Conservation (phyloP, 164 flowering plant genomes). For the Vitis riparia region DNA sequence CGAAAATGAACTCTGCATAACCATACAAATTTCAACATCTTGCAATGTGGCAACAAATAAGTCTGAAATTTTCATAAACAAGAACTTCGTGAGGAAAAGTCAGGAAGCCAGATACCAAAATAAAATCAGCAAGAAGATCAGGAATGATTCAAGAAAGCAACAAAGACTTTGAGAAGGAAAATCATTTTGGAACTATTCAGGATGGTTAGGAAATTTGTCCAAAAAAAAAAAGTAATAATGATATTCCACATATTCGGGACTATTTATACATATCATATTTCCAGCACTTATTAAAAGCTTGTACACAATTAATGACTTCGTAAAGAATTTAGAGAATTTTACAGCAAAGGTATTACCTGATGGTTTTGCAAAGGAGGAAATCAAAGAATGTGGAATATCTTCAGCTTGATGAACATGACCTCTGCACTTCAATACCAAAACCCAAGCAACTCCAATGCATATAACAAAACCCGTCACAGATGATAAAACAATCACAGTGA, state of each 20-base stretch:
- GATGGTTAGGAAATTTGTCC: not conserved
- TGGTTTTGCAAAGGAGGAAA: conserved; percentile 28
- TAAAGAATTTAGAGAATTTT: no score
- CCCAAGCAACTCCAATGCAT: conserved; percentile 33
- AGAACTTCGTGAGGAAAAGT: not conserved
- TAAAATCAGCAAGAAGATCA: not conserved
- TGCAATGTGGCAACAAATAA: not conserved
- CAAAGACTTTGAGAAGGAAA: no score
- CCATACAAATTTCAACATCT: not conserved
- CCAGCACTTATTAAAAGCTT: no score
- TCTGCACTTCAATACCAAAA: conserved; percentile 34
- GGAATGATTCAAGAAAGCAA: not conserved
- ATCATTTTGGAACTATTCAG: no score
- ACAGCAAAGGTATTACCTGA: conserved; percentile 24
- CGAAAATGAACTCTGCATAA: conserved; percentile 2
- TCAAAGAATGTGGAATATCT: conserved; percentile 19
- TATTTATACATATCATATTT: no score
- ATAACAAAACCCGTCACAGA: conserved; percentile 37
- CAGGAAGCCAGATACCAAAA: not conserved
- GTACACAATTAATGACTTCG: no score
- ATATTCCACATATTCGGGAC: no score
- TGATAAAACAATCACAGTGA: conserved; percentile 42
- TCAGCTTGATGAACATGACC: conserved; percentile 10
- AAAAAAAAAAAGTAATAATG: not conserved
- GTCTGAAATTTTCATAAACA: not conserved